Base-by-base conservation (phyloP, 495 filamentous ascomycete genomes). In the Pyrenopolyporus hunteri region DNA sequence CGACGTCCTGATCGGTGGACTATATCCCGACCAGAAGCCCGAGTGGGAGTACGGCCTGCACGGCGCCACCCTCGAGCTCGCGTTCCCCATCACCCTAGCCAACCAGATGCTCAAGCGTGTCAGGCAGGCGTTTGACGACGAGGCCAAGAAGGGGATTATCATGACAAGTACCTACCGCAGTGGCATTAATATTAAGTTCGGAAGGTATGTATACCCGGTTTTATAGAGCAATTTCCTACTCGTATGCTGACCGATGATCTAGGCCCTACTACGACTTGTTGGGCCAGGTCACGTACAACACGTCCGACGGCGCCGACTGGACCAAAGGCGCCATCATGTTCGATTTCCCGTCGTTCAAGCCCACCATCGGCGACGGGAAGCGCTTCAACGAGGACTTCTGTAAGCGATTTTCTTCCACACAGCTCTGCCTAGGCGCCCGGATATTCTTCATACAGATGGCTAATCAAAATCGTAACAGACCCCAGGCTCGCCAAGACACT, bases 181-280 rank as follows among this genome's bases (percentile, higher is more conserved):
- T 40, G 78, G 79, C 8, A 79, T 82, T 54, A 82, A 82, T 55
- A 82, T 82, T 70, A 82, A 82, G 67, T 80, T 81, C 31, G 78
- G 78, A 6, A 57, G 25, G 43, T 46, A 32, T 46, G 43, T 29
- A 29, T 17, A 42, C 6, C 13, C 10, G n/a, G 31, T 8, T 33
- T 33, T n/a, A 29, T 13, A 6, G 3, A 10, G 43, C 1, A 20
- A 14, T 17, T 19, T 2, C 11, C 0, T 20, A 17, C 5, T 10
- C 6, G 9, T 29, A 6, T 50, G 7, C 31, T 37, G 26, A 50
- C 22, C 25, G 1, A 31, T 26, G 17, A 9, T 23, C 14, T 26
- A 75, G 69, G 49, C 51, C 78, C 0, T 78, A 80, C 55, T 78
- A 71, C 43, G 78, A 82, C 43, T 65, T 82, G 35, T 64, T 82